Percentiles rank a stretch among this genome's conserved stretches.
phyloP scores from a whole-genome alignment of 768 basidiomycete species.

The Clathrus columnatus region DNA sequence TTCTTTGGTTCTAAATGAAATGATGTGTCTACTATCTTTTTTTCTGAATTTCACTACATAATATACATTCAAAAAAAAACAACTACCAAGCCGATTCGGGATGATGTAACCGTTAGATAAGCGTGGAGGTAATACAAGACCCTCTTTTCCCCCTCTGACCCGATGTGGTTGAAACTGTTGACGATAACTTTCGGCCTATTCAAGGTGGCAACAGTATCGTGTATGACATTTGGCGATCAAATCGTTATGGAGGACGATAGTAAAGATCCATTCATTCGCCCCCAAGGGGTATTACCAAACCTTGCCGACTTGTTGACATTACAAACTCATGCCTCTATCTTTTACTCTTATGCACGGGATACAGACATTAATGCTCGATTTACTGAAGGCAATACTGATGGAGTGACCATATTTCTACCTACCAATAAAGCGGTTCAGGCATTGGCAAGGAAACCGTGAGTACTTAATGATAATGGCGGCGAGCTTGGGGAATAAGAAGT shows the following conservation, averaged over 20 bases:
- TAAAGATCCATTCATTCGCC: neutral
- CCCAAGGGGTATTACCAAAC: constrained; percentile 30
- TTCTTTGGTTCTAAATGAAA: neutral
- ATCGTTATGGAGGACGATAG: neutral
- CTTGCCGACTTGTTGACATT: constrained; percentile 74
- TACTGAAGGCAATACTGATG: constrained; percentile 17
- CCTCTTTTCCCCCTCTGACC: neutral
- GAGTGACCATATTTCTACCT: constrained; percentile 64
- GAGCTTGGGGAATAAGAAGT: too few relatives aligned
- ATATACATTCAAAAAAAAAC: too few relatives aligned
- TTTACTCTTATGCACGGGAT: constrained; percentile 76
- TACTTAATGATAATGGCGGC: constrained; percentile 10
- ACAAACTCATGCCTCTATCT: constrained; percentile 66
- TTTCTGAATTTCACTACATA: too few relatives aligned
- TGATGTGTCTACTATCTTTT: neutral
- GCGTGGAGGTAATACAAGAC: too few relatives aligned
- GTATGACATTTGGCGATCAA: neutral
- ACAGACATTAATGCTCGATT: constrained; percentile 50
- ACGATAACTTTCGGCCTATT: neutral
- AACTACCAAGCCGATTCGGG: too few relatives aligned
- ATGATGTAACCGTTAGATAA: too few relatives aligned
- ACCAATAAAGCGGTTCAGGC: constrained; percentile 86
- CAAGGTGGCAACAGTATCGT: neutral
- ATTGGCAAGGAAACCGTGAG: constrained; percentile 74
- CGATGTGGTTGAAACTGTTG: neutral